phyloP scores from a whole-genome alignment of 1,284 basidiomycete species.

The Athelia psychrophila region DNA sequence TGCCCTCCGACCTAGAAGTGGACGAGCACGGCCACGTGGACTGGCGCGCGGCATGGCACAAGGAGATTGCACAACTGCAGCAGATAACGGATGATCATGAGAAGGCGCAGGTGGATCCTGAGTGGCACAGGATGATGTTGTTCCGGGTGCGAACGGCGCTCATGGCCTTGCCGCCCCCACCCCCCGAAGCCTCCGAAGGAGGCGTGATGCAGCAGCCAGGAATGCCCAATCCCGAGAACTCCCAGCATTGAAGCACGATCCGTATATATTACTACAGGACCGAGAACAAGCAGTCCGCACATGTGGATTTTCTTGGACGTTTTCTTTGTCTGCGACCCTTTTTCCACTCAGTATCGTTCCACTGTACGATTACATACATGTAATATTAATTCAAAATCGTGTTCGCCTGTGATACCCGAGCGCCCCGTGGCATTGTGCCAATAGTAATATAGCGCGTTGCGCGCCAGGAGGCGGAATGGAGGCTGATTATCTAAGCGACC shows the following conservation, averaged over 20 bases:
- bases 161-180: conserved; percentile 37
- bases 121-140: conserved; percentile 83
- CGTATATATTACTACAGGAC: too few relatives aligned
- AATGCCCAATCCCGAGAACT: not conserved
- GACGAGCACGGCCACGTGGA: conserved; percentile 77
- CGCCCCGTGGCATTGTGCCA: too few relatives aligned
- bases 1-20: conserved; percentile 61
- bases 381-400: too few relatives aligned
- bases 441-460: too few relatives aligned
- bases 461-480: too few relatives aligned
- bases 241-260: not conserved
- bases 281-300: too few relatives aligned
- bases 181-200: conserved; percentile 53
- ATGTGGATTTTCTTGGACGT: too few relatives aligned
- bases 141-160: conserved; percentile 67
- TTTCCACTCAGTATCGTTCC: too few relatives aligned
- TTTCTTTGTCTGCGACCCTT: too few relatives aligned
- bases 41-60: conserved; percentile 75
- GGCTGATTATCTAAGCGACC: conserved; percentile 11
- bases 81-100: conserved; percentile 74
- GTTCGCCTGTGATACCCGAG: too few relatives aligned
- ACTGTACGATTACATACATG: too few relatives aligned
- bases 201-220: conserved; percentile 47
- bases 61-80: conserved; percentile 71
- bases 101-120: conserved; percentile 70